Evolutionary conservation across 2,329 filamentous ascomycete genomes (phyloP).

Genomic region (Fusarium algeriense): DNA sequence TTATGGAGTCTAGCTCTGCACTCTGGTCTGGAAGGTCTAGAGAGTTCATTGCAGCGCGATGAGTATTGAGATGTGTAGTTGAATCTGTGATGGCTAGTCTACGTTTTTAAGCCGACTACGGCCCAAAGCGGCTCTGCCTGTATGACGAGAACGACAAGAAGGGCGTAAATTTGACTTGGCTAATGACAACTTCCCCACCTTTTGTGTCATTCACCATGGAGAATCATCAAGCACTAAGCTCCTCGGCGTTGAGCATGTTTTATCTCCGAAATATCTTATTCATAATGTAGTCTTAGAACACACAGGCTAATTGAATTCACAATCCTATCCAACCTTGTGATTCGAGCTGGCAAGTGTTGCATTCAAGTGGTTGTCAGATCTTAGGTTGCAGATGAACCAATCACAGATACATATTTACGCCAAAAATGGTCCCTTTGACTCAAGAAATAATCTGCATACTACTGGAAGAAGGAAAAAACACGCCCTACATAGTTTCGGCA

Average conservation of each 20-base stretch:
- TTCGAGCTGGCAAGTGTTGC: not conserved
- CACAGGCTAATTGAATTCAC: not conserved
- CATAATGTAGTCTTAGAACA: not conserved
- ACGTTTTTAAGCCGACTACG: not conserved
- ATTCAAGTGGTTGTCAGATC: not conserved
- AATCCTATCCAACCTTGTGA: too few relatives aligned
- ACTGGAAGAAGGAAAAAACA: not conserved
- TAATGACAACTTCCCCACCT: constrained; percentile 5
- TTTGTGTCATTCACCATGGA: not conserved
- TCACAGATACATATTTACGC: rapidly evolving
- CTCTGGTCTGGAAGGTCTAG: not conserved
- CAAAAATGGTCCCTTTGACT: not conserved
- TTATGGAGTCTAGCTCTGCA: constrained; percentile 1
- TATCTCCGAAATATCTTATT: rapidly evolving
- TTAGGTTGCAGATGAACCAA: not conserved
- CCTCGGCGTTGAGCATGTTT: too few relatives aligned
- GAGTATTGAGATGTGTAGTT: too few relatives aligned
- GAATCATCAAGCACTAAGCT: not conserved
- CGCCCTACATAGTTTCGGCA: not conserved
- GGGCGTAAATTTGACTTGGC: not conserved
- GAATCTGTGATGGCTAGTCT: rapidly evolving
- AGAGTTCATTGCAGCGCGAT: not conserved
- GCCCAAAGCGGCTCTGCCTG: not conserved
- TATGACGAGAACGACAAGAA: not conserved
- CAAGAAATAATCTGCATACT: not conserved